Evolutionary conservation across 768 basidiomycete genomes (phyloP).

Genomic region (Daedaleopsis sinensis): DNA sequence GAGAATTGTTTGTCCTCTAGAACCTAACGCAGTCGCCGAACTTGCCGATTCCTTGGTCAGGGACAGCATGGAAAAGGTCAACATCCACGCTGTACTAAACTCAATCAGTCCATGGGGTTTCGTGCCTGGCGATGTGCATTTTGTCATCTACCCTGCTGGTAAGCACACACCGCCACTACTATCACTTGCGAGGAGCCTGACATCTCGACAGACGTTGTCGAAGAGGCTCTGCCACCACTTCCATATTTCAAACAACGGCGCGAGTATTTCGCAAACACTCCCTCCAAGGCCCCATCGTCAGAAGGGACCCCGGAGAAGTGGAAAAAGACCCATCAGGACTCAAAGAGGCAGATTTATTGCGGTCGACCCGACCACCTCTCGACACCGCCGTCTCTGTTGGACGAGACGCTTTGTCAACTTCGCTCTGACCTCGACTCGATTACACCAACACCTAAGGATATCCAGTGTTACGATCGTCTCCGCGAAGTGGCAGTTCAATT

Average conservation of each 20-base stretch:
- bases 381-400: conserved; percentile 1
- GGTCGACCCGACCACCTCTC: neutral
- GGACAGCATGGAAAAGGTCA: too few species aligned
- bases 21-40: too few species aligned
- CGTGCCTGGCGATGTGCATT: too few species aligned
- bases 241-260: neutral
- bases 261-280: neutral
- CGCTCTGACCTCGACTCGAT: neutral
- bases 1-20: too few species aligned
- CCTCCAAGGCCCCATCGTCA: neutral
- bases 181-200: too few species aligned
- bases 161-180: too few species aligned
- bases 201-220: too few species aligned
- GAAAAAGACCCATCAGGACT: neutral
- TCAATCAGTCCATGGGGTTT: too few species aligned
- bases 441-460: neutral
- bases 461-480: neutral
- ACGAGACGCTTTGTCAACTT: conserved; percentile 1
- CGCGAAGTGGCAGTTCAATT: neutral
- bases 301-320: neutral
- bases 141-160: too few species aligned
- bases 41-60: too few species aligned
- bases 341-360: neutral
- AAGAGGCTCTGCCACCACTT: neutral
- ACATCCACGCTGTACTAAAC: too few species aligned